Conservation (phyloP, 371 early-diverging fungal species). For the Smittium culicis region DNA sequence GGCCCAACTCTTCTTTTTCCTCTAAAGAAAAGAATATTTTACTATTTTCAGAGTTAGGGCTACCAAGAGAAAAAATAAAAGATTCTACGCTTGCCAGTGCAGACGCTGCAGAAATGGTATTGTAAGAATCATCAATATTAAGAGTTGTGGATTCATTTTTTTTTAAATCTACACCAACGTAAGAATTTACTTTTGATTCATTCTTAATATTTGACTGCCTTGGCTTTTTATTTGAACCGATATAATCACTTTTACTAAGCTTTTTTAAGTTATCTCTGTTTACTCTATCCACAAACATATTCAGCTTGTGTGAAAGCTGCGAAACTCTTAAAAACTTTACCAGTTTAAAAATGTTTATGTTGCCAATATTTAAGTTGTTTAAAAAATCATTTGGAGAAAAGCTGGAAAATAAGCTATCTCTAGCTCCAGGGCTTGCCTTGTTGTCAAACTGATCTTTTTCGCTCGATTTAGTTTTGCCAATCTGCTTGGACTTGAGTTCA, state of each 20-base stretch:
- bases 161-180: no score
- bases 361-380: conserved; percentile 44
- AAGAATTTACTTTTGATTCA: no score
- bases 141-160: no score
- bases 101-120: conserved; percentile 16
- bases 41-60: conserved; percentile 17
- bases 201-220: no score
- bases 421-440: background rate
- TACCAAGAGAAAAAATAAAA: conserved; percentile 24
- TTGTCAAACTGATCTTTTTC: conserved; percentile 2
- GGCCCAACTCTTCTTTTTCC: no score
- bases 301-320: conserved; percentile 41
- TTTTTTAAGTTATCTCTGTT: background rate
- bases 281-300: conserved; percentile 8
- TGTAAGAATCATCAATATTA: no score
- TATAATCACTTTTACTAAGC: no score
- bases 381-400: conserved; percentile 55
- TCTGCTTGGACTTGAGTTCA: background rate
- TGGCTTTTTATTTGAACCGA: no score
- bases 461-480: background rate
- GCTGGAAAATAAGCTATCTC: conserved; percentile 15
- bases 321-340: conserved; percentile 52
- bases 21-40: no score
- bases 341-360: conserved; percentile 75
- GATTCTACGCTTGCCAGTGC: conserved; percentile 23